phyloP scores from a whole-genome alignment of 352 stramenopile genomes.

The Phytophthora ohioensis region DNA sequence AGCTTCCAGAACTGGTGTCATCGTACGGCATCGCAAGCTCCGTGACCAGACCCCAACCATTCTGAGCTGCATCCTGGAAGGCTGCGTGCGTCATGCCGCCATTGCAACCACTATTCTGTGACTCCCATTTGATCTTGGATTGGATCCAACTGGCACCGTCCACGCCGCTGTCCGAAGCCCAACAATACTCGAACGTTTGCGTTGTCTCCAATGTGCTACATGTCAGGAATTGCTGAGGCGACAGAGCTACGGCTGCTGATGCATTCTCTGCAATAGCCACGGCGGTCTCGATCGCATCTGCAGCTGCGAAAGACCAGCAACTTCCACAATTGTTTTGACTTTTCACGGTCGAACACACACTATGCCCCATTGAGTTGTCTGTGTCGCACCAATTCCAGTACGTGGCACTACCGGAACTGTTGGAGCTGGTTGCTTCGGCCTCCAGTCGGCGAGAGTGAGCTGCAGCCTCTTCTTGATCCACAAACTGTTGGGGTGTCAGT shows the following conservation, averaged over 20 bases:
- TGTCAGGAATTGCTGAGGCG: conserved; percentile 80
- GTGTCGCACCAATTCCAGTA: conserved; percentile 80
- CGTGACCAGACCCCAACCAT: conserved; percentile 68
- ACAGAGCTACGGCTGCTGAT: conserved; percentile 64
- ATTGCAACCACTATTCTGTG: conserved; percentile 77
- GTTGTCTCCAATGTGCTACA: conserved; percentile 73
- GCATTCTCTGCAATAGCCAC: conserved; percentile 76
- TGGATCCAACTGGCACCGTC: conserved; percentile 68
- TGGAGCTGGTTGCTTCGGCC: conserved; percentile 30
- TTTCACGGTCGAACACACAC: conserved; percentile 77
- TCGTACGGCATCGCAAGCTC: conserved; percentile 82
- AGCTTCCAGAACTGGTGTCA: conserved; percentile 45
- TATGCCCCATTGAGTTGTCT: conserved; percentile 64
- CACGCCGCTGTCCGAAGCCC: conserved; percentile 56
- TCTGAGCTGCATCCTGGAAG: conserved; percentile 76
- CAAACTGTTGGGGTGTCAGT: conserved; percentile 58
- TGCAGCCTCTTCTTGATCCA: conserved; percentile 63
- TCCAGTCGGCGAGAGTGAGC: conserved; percentile 37
- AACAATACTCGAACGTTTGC: conserved; percentile 84
- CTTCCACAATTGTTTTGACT: conserved; percentile 84
- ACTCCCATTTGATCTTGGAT: conserved; percentile 78
- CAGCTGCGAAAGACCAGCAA: conserved; percentile 84
- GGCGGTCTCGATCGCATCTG: conserved; percentile 83
- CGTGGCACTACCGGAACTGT: conserved; percentile 22
- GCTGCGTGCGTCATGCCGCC: conserved; percentile 86